Conservation (phyloP, 1,139 yeast species). For the Yueomyces sp. region DNA sequence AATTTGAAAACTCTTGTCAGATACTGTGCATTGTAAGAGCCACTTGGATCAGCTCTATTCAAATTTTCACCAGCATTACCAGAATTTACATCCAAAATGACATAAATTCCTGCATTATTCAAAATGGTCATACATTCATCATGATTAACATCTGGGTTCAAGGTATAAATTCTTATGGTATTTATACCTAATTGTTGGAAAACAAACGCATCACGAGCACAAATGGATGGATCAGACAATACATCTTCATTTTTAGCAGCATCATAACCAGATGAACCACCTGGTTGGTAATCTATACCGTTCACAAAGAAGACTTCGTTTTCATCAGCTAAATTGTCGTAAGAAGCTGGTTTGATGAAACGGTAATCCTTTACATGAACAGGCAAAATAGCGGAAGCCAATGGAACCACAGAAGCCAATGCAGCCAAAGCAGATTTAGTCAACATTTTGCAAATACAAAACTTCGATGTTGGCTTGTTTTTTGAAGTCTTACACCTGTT, state of each 20-base stretch:
- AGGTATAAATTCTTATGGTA: slow-evolving; percentile 77
- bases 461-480: too few relatives aligned
- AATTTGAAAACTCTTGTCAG: slow-evolving; percentile 65
- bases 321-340: slow-evolving; percentile 24
- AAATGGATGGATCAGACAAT: slow-evolving; percentile 47
- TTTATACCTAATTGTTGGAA: slow-evolving; percentile 34
- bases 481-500: too few relatives aligned
- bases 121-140: slow-evolving; percentile 80
- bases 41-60: slow-evolving; percentile 60
- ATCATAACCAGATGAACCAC: slow-evolving; percentile 51
- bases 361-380: slow-evolving; percentile 33
- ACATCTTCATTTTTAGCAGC: slow-evolving; percentile 41
- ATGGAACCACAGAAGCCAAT: background rate
- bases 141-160: slow-evolving; percentile 74
- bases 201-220: slow-evolving; percentile 50
- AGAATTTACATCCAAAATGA: slow-evolving; percentile 76
- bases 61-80: slow-evolving; percentile 54
- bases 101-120: slow-evolving; percentile 80
- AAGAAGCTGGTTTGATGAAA: slow-evolving; percentile 33
- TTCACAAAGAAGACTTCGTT: slow-evolving; percentile 40
- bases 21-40: slow-evolving; percentile 57
- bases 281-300: slow-evolving; percentile 64
- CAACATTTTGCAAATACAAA: too few relatives aligned
- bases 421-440: too few relatives aligned
- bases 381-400: slow-evolving; percentile 33